Evolutionary conservation across 2,329 filamentous ascomycete species (phyloP).

Genomic region (Sporothrix dimorphospora): DNA sequence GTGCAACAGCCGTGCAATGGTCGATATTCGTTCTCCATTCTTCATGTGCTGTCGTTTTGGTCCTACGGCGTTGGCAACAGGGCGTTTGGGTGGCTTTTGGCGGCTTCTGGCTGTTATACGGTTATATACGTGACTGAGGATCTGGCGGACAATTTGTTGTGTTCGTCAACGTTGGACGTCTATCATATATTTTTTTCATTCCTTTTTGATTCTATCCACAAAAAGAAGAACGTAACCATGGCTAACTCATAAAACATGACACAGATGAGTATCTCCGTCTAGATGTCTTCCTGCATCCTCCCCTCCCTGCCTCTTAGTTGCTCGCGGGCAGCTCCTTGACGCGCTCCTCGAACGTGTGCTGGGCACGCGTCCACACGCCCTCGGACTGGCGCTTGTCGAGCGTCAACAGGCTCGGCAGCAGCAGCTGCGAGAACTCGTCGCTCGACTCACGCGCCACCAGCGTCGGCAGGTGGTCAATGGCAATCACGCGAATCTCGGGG

Average conservation of each 20-base stretch:
- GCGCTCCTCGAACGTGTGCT: conserved; percentile 84
- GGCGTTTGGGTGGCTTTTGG: neutral
- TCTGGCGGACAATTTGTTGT: neutral
- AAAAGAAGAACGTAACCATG: neutral
- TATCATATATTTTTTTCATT: neutral
- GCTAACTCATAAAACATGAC: neutral
- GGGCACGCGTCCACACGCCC: conserved; percentile 81
- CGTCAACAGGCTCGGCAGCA: conserved; percentile 76
- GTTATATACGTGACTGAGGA: neutral
- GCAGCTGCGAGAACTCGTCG: conserved; percentile 76
- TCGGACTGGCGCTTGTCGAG: conserved; percentile 74
- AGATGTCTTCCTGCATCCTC: neutral
- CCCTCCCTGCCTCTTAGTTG: neutral
- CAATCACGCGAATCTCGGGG: conserved; percentile 75
- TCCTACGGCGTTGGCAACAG: neutral
- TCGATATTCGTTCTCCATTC: neutral
- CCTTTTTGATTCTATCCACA: neutral
- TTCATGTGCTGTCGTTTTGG: neutral
- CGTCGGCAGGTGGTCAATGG: conserved; percentile 82
- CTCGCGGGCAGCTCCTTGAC: conserved; percentile 47
- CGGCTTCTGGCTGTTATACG: neutral
- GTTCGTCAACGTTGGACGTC: neutral
- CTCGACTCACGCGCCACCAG: conserved; percentile 84
- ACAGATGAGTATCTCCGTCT: neutral
- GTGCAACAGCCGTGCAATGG: neutral